Conservation (phyloP, 305 asterid species). For the Fraxinus latifolia region DNA sequence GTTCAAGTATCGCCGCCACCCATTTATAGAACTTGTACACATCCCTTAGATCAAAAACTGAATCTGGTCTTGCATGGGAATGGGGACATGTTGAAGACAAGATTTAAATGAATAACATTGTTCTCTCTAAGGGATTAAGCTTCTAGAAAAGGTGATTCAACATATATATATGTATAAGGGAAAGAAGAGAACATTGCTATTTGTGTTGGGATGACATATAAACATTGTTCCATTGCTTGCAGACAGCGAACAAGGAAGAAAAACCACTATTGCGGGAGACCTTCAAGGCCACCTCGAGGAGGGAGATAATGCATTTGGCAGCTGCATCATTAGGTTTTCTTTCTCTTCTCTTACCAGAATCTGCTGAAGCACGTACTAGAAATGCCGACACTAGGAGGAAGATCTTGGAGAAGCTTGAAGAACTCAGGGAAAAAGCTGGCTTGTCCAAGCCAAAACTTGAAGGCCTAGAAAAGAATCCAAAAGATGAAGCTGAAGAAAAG, state of each 20-base stretch:
- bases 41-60: neutral
- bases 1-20: neutral
- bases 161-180: neutral
- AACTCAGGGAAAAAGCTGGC: constrained; percentile 39
- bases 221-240: constrained; percentile 1
- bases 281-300: constrained; percentile 31
- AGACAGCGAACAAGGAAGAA: constrained; percentile 34
- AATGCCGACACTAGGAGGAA: constrained; percentile 44
- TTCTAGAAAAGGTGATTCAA: neutral
- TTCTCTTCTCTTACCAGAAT: constrained; percentile 32
- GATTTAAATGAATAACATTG: neutral
- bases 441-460: constrained; percentile 34
- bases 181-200: neutral
- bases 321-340: constrained; percentile 45
- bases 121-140: neutral
- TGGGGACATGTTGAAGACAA: neutral
- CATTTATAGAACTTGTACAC: neutral
- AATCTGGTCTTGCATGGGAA: neutral
- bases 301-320: constrained; percentile 45
- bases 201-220: neutral
- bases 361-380: constrained; percentile 53
- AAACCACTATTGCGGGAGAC: constrained; percentile 25
- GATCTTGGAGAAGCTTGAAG: constrained; percentile 40
- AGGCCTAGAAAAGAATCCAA: constrained; percentile 25
- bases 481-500: constrained; percentile 19